Conservation (phyloP, 805 yeast species). For the Ogataea zsoltii region DNA sequence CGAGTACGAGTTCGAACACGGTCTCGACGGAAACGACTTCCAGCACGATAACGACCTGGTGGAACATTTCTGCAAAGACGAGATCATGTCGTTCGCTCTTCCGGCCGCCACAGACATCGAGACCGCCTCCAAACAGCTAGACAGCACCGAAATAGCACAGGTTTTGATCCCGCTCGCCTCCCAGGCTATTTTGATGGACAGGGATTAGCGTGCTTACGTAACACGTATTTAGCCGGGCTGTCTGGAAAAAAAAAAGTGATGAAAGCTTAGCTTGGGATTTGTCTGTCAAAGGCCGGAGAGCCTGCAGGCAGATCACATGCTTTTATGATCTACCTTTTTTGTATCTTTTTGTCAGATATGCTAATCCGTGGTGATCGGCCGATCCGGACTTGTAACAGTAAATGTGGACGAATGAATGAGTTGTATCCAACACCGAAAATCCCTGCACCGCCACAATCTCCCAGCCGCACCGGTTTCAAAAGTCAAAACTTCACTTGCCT, state of each 20-base stretch:
- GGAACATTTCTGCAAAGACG: slow-evolving; percentile 31
- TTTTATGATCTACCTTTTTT: too few species aligned
- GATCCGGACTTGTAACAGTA: too few species aligned
- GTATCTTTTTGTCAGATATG: too few species aligned
- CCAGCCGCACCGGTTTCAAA: neutral
- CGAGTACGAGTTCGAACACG: slow-evolving; percentile 38
- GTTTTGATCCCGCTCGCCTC: slow-evolving; percentile 39
- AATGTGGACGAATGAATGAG: too few species aligned
- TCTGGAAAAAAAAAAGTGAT: too few species aligned
- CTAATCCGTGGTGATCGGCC: too few species aligned
- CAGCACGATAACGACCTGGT: slow-evolving; percentile 31
- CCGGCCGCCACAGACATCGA: slow-evolving; percentile 3
- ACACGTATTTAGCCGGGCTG: too few species aligned
- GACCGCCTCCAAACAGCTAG: slow-evolving; percentile 14
- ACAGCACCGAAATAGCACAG: slow-evolving; percentile 30
- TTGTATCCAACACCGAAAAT: neutral
- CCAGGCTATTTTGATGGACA: slow-evolving; percentile 29
- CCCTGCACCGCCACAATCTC: too few species aligned
- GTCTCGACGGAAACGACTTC: slow-evolving; percentile 27
- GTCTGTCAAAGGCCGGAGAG: too few species aligned
- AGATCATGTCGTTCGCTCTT: slow-evolving; percentile 24
- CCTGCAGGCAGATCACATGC: too few species aligned
- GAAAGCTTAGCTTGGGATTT: too few species aligned
- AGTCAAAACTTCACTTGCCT: neutral
- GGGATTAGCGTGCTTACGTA: slow-evolving; percentile 1